These are phyloP conservation scores for Deinandra increscens DNA, from an alignment of 129 eudicot genomes.

Conservation along the genomic window DNA sequence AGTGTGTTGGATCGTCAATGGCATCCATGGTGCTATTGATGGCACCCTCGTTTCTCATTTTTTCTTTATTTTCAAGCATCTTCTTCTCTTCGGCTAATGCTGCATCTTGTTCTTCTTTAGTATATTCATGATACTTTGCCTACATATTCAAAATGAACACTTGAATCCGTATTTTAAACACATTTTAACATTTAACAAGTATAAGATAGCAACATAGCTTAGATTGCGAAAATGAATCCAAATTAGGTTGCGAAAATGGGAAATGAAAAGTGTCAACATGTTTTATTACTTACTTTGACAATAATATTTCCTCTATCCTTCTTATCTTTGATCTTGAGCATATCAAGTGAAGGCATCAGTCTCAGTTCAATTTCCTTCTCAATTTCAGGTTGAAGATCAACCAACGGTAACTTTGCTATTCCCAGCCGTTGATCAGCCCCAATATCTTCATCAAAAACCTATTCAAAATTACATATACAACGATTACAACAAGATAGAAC, in stretches of 20 bases:
- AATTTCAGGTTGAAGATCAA: conserved; percentile 63
- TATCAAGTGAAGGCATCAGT: conserved; percentile 80
- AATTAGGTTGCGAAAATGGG: not conserved
- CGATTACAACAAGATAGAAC: not conserved
- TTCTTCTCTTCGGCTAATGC: conserved; percentile 81
- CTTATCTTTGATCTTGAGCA: conserved; percentile 86
- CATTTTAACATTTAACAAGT: no score
- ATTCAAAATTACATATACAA: conserved; percentile 16
- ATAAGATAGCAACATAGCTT: no score
- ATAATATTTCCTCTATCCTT: conserved; percentile 92
- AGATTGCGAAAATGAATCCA: no score
- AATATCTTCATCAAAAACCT: conserved; percentile 90
- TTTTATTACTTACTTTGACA: conserved; percentile 61
- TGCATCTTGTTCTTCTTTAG: conserved; percentile 78
- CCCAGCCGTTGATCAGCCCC: conserved; percentile 90
- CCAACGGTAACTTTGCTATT: conserved; percentile 60
- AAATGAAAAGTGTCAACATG: not conserved
- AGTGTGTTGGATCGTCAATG: conserved; percentile 49
- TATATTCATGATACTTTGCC: conserved; percentile 69
- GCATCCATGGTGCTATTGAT: conserved; percentile 96
- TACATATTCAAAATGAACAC: conserved; percentile 37
- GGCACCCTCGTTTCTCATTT: conserved; percentile 64
- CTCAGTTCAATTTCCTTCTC: conserved; percentile 66
- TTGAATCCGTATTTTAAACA: no score
- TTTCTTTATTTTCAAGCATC: conserved; percentile 72